Base-by-base conservation (phyloP, 2,329 filamentous ascomycete genomes). In the Ceratocystis destructans region DNA sequence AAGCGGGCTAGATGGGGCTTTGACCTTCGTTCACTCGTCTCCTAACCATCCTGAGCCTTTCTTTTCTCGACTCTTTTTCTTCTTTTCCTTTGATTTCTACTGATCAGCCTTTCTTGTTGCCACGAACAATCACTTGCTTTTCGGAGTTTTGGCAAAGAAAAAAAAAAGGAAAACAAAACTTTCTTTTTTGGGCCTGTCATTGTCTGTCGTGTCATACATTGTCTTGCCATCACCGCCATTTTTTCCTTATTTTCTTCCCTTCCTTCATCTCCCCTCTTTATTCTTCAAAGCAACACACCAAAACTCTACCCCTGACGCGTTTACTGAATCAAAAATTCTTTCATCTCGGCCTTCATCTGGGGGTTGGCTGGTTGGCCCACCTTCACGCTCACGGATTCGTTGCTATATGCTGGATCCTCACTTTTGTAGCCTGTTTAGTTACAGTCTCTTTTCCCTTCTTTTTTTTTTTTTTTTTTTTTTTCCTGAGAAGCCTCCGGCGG, bases 351-450 rank as follows among this genome's bases (percentile, higher is more conserved):
- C 62, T 8, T 64, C n/a, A 53, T 50, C 45, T 59, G 28, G 55
- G 28, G 48, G 48, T 8, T 48, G n/a, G 20, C 17, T 53, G 22
- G 25, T 25, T 37, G 28, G 55, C 8, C 33, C 37, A 15, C 25
- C 25, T 37, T 37, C 55, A 37, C 28, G 15, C n/a, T 59, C 25
- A 37, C 28, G 15, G 25, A 28, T 28, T 37, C 55, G 3, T 8
- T n/a, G 55, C 33, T 37, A 2, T 57, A n/a, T 31, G 28, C 53
- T n/a, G 17, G 55, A 20, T 37, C 55, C 55, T 59, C 55, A 37
- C 12, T 59, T 59, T n/a, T 59, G 55, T 59, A 59, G 55, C 55
- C 55, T n/a, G 55, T 59, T 59, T 59, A 37, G 55, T 59, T 37
- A 17, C 55, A 8, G 28, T 31, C 55, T 31, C n/a, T 37, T 57